A percentile compares a stretch with the other conserved stretches of the same genome.
phyloP scores from a whole-genome alignment of 2,329 filamentous ascomycete genomes.

The Alternaria novae-zelandiae region DNA sequence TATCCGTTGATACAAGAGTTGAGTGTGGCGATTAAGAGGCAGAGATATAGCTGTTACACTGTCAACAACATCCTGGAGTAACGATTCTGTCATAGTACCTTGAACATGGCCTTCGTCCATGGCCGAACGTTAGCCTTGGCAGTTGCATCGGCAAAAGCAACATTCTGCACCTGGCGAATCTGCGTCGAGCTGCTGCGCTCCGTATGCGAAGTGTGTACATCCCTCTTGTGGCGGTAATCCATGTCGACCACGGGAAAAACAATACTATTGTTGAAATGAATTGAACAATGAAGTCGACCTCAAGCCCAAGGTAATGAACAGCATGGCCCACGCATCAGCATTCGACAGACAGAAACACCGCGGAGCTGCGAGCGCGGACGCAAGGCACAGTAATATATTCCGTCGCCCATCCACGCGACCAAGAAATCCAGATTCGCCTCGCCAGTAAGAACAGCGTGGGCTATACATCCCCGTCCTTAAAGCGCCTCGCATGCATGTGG shows the following conservation, averaged over 20 bases:
- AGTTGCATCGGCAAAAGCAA: constrained; percentile 54
- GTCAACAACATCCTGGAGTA: background rate
- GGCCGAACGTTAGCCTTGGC: constrained; percentile 53
- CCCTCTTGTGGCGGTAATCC: constrained; percentile 19
- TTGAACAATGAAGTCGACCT: constrained; percentile 5
- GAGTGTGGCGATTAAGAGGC: constrained; percentile 52
- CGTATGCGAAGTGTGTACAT: constrained; percentile 21
- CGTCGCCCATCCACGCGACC: constrained; percentile 8
- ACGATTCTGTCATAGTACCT: constrained; percentile 34
- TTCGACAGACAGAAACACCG: constrained; percentile 1
- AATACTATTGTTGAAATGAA: background rate
- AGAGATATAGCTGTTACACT: constrained; percentile 47
- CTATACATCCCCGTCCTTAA: constrained; percentile 4
- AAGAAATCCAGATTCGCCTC: background rate
- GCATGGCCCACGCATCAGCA: constrained; percentile 4
- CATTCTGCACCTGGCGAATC: constrained; percentile 48
- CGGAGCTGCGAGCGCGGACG: background rate
- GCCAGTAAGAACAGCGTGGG: background rate
- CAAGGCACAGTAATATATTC: constrained; percentile 14
- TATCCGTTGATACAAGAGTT: constrained; percentile 58
- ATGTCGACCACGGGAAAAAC: constrained; percentile 3
- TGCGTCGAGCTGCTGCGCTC: constrained; percentile 30
- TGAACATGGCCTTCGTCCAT: constrained; percentile 54
- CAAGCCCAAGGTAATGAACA: constrained; percentile 4
- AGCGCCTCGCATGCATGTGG: constrained; percentile 6